A percentile compares a stretch with the other conserved stretches of the same genome.
phyloP scores from a whole-genome alignment of 805 yeast genomes.

The Suhomyces prunicola region DNA sequence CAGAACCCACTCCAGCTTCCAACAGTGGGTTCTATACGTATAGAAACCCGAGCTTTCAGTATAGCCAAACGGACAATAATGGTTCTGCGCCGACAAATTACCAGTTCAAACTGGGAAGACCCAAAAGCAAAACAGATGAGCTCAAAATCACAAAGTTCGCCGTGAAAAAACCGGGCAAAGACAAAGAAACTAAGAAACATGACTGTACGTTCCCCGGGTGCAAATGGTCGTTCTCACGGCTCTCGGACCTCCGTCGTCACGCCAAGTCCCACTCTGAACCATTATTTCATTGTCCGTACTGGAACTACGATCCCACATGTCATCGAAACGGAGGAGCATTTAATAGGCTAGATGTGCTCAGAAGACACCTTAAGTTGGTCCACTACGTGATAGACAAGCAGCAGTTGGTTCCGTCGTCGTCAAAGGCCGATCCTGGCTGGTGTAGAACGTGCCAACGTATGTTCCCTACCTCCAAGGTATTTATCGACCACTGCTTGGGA shows the following conservation, averaged over 20 bases:
- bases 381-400: conserved; percentile 56
- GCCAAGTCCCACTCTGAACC: conserved; percentile 64
- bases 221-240: conserved; percentile 68
- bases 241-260: conserved; percentile 68
- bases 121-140: conserved; percentile 8
- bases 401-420: conserved; percentile 17
- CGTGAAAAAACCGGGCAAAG: conserved; percentile 5
- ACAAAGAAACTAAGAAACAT: conserved; percentile 28
- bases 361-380: conserved; percentile 66
- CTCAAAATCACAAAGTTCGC: conserved; percentile 1
- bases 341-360: conserved; percentile 69
- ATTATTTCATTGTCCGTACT: conserved; percentile 67
- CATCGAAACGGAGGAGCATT: conserved; percentile 77
- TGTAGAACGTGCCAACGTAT: conserved; percentile 61
- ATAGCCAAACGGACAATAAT: neutral
- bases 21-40: conserved; percentile 1
- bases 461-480: conserved; percentile 53
- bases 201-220: conserved; percentile 45
- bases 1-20: neutral
- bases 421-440: conserved; percentile 58
- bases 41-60: conserved; percentile 4
- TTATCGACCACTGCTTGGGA: conserved; percentile 61
- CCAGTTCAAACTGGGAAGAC: conserved; percentile 8
- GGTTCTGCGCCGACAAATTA: neutral
- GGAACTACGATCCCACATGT: conserved; percentile 66